A percentile compares a stretch with the other conserved stretches of the same genome.
Evolutionary conservation across 2,329 filamentous ascomycete species (phyloP).

Genomic region (Aspergillus bombycis): DNA sequence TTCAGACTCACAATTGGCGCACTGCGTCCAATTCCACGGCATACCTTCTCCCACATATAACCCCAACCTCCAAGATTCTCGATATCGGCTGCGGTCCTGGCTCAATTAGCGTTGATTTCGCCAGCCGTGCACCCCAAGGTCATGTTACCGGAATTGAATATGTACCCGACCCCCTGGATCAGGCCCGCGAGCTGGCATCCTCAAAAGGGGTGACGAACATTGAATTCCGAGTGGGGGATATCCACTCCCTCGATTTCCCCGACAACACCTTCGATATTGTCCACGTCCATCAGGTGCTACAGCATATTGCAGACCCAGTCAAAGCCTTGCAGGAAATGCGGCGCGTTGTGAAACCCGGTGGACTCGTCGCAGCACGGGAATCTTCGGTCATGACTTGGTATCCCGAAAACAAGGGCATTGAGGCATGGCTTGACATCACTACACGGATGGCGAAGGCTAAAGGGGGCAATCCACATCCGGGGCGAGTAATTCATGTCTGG

Average conservation of each 20-base stretch:
- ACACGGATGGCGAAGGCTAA: conserved; percentile 25
- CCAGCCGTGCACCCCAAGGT: conserved; percentile 40
- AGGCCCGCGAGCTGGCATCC: conserved; percentile 37
- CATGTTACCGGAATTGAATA: conserved; percentile 44
- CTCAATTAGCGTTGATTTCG: conserved; percentile 47
- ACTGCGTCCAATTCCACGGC: conserved; percentile 41
- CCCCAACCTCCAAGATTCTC: conserved; percentile 41
- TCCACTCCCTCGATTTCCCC: conserved; percentile 42
- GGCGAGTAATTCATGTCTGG: conserved; percentile 37
- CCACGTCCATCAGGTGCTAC: conserved; percentile 61
- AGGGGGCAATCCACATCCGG: conserved; percentile 34
- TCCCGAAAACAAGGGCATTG: conserved; percentile 33
- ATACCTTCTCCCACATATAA: conserved; percentile 44
- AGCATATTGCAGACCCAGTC: conserved; percentile 58
- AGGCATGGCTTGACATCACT: conserved; percentile 28
- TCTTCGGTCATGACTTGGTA: conserved; percentile 38
- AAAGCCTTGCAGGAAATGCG: conserved; percentile 58
- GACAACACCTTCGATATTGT: conserved; percentile 62
- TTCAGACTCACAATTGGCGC: conserved; percentile 41
- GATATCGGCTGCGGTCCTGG: conserved; percentile 52
- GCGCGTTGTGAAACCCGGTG: conserved; percentile 57
- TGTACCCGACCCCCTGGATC: conserved; percentile 33
- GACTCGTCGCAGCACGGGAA: conserved; percentile 56
- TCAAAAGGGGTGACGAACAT: conserved; percentile 36
- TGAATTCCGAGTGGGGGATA: conserved; percentile 43